Evolutionary conservation across 2,329 filamentous ascomycete genomes (phyloP).

Genomic region (Dryadomyces quercus-mongolicae): DNA sequence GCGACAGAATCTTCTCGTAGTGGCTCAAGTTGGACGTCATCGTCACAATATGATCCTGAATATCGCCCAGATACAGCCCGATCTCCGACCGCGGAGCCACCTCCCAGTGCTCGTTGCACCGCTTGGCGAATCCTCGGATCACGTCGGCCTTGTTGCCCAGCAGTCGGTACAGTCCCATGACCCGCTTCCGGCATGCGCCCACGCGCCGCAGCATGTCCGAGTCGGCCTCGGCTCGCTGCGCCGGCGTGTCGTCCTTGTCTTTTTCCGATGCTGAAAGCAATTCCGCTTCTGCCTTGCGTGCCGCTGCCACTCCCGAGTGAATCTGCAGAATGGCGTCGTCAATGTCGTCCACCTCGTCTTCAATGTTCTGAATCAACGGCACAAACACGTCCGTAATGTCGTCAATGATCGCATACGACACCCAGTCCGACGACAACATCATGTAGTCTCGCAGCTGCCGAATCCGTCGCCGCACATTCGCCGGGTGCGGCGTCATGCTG

Average conservation of each 20-base stretch:
- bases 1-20: conserved; percentile 87
- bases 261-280: conserved; percentile 10
- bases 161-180: conserved; percentile 88
- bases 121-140: conserved; percentile 96
- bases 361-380: conserved; percentile 82
- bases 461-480: conserved; percentile 87
- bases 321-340: conserved; percentile 81
- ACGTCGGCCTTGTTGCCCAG: conserved; percentile 97
- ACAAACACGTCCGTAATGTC: conserved; percentile 96
- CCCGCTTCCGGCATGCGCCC: conserved; percentile 89
- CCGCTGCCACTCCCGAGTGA: conserved; percentile 37
- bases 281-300: neutral
- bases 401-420: conserved; percentile 94
- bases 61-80: conserved; percentile 93
- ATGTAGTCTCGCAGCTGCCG: conserved; percentile 90
- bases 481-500: conserved; percentile 87
- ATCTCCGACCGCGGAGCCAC: conserved; percentile 92
- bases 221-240: conserved; percentile 9
- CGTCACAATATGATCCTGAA: conserved; percentile 97
- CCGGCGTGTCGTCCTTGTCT: conserved; percentile 26
- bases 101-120: conserved; percentile 97
- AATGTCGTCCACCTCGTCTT: conserved; percentile 94
- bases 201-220: conserved; percentile 74
- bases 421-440: conserved; percentile 90
- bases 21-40: conserved; percentile 96